These are phyloP conservation scores for Trypanosoma cruzi DNA, from an alignment of 208 protist species.

Conservation along the genomic window DNA sequence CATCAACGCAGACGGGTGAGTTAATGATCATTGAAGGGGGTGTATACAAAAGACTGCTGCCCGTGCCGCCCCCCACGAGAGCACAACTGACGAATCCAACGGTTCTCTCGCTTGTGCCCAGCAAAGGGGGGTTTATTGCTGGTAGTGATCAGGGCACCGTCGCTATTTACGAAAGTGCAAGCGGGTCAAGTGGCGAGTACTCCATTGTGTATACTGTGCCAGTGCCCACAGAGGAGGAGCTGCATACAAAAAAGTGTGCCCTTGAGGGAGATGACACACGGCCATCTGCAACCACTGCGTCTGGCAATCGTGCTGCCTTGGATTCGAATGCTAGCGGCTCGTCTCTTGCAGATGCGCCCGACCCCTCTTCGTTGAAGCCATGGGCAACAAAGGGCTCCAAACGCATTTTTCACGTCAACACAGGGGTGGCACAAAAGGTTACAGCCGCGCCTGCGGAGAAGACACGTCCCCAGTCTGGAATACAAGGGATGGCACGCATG, in stretches of 20 bases:
- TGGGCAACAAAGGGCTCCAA: neutral
- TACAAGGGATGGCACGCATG: conserved; percentile 9
- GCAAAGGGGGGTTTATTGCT: conserved; percentile 67
- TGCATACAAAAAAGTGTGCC: neutral
- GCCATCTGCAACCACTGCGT: neutral
- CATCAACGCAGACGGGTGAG: conserved; percentile 81
- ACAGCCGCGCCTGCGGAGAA: neutral
- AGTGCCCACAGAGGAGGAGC: conserved; percentile 16
- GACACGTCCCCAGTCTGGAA: neutral
- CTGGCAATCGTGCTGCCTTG: too few relatives aligned
- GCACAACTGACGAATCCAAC: conserved; percentile 24
- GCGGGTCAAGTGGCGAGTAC: conserved; percentile 9
- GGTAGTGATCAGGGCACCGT: conserved; percentile 71
- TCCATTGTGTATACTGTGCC: conserved; percentile 25
- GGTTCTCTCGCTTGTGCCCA: conserved; percentile 52
- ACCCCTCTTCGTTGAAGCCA: neutral
- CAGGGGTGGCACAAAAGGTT: conserved; percentile 15
- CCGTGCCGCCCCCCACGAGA: conserved; percentile 30
- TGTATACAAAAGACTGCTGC: conserved; percentile 50
- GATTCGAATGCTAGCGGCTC: too few relatives aligned
- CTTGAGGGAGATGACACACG: neutral
- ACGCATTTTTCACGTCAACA: conserved; percentile 17
- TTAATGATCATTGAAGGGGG: conserved; percentile 84
- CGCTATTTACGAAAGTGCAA: conserved; percentile 58
- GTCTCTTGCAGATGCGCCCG: too few relatives aligned